Evolutionary conservation across 1,284 basidiomycete species (phyloP).

Genomic region (Hemileia vastatrix): DNA sequence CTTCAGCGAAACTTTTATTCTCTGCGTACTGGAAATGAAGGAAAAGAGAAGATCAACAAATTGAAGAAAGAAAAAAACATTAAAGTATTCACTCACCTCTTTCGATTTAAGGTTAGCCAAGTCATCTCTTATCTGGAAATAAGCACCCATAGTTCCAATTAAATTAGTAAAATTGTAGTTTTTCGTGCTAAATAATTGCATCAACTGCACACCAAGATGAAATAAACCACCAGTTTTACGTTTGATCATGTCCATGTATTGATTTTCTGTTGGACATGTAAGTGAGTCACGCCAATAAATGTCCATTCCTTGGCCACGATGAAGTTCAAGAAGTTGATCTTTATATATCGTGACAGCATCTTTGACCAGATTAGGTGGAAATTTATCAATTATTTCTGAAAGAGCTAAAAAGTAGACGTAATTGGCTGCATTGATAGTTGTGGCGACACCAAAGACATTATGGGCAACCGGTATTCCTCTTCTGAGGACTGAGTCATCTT

Average conservation of each 20-base stretch:
- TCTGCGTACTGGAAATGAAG: slow-evolving; percentile 68
- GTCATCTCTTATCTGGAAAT: slow-evolving; percentile 93
- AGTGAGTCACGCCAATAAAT: slow-evolving; percentile 86
- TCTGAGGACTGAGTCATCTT: slow-evolving; percentile 83
- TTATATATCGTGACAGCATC: too few species aligned
- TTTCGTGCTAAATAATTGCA: too few species aligned
- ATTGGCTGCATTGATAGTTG: slow-evolving; percentile 94
- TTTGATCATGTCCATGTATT: slow-evolving; percentile 91
- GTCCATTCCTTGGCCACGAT: slow-evolving; percentile 90
- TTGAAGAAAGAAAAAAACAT: slow-evolving; percentile 27
- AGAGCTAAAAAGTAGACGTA: slow-evolving; percentile 91
- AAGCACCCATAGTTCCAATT: slow-evolving; percentile 82
- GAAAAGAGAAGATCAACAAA: too few species aligned
- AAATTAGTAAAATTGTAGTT: too few species aligned
- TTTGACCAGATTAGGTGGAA: too few species aligned
- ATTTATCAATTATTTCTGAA: slow-evolving; percentile 51
- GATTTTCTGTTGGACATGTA: slow-evolving; percentile 83
- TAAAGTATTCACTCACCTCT: slow-evolving; percentile 51
- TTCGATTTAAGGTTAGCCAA: slow-evolving; percentile 87
- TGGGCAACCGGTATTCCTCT: slow-evolving; percentile 81
- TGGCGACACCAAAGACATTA: slow-evolving; percentile 87
- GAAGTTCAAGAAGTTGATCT: slow-evolving; percentile 79
- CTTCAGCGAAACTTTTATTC: slow-evolving; percentile 91
- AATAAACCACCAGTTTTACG: slow-evolving; percentile 94
- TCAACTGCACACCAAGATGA: slow-evolving; percentile 81